A percentile compares a stretch with the other conserved stretches of the same genome.
Evolutionary conservation across 257 asterid species (phyloP).

Genomic region (Nicotiana benthamiana): DNA sequence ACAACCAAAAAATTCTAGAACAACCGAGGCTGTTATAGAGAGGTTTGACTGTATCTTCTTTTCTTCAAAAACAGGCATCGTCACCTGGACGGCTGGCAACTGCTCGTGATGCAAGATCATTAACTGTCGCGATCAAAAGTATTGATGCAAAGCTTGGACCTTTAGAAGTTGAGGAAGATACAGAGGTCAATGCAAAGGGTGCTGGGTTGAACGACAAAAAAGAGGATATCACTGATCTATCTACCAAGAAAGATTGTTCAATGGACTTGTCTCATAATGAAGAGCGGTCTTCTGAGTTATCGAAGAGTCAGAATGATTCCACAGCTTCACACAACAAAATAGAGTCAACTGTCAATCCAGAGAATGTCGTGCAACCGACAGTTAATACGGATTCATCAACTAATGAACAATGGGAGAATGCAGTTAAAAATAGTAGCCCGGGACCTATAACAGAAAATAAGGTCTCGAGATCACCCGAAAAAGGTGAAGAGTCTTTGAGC

Average conservation of each 20-base stretch:
- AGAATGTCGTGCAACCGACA: not conserved
- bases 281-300: not conserved
- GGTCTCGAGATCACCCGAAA: not conserved
- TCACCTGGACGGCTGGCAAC: constrained; percentile 30
- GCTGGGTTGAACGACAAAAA: not conserved
- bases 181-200: not conserved
- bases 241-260: not conserved
- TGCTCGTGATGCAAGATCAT: constrained; percentile 52
- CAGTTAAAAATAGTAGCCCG: not conserved
- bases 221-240: not conserved
- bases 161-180: constrained; percentile 12
- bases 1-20: too few relatives aligned
- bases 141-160: constrained; percentile 59
- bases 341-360: not conserved
- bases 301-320: not conserved
- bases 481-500: not conserved
- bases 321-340: not conserved
- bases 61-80: constrained; percentile 29
- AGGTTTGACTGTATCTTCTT: not conserved
- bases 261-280: not conserved
- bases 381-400: not conserved
- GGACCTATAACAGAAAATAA: not conserved
- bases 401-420: not conserved
- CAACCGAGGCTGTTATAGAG: too few relatives aligned
- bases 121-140: constrained; percentile 31